A percentile compares a stretch with the other conserved stretches of the same genome.
Conservation (phyloP, 768 basidiomycete species). For the Auriscalpium microsporum region DNA sequence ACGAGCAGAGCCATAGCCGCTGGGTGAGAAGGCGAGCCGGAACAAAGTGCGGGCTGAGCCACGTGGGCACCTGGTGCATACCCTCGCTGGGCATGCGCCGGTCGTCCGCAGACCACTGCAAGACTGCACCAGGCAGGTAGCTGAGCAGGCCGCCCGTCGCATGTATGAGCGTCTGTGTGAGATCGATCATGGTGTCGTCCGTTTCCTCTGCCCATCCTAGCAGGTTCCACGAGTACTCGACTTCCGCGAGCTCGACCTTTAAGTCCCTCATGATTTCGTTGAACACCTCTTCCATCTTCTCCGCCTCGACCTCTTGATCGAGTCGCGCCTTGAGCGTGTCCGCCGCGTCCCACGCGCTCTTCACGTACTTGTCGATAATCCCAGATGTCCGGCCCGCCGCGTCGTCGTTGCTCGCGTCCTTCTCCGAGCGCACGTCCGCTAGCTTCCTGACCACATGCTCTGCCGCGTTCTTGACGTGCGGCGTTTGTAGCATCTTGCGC, state of each 20-base stretch:
- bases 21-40: constrained; percentile 3
- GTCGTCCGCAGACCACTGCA: constrained; percentile 1
- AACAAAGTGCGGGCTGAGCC: constrained; percentile 6
- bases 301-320: constrained; percentile 1
- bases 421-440: neutral
- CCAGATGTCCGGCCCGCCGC: neutral
- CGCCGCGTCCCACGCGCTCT: constrained; percentile 3
- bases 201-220: constrained; percentile 3
- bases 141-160: neutral
- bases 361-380: constrained; percentile 4
- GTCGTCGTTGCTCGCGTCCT: neutral
- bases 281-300: constrained; percentile 4
- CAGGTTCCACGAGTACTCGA: neutral
- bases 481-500: neutral
- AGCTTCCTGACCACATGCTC: neutral
- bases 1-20: constrained; percentile 5
- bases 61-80: neutral
- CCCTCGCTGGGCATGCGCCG: neutral
- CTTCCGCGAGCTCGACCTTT: neutral
- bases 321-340: neutral
- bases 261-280: neutral
- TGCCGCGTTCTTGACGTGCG: neutral
- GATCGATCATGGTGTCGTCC: neutral
- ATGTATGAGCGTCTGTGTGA: neutral
- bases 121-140: neutral